A percentile compares a stretch with the other conserved stretches of the same genome.
These are phyloP conservation scores for Clitopilus passeckerianus DNA, from an alignment of 768 basidiomycete species.

Conservation along the genomic window DNA sequence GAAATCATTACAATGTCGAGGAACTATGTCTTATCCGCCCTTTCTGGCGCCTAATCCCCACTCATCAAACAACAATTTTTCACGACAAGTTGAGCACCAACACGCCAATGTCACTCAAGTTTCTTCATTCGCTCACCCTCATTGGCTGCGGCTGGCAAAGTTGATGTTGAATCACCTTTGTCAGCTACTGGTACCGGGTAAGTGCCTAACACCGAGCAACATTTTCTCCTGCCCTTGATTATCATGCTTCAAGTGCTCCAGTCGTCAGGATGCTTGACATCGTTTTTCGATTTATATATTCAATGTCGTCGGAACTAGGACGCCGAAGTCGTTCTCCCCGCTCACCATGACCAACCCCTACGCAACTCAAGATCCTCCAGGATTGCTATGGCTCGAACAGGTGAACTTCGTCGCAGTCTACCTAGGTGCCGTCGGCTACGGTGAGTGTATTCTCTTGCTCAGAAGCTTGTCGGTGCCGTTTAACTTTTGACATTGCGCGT, in stretches of 20 bases:
- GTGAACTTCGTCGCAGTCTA: slow-evolving; percentile 1
- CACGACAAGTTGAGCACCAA: too few species aligned
- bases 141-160: not conserved
- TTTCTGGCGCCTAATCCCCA: too few species aligned
- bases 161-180: not conserved
- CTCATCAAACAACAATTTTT: too few species aligned
- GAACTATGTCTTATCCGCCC: too few species aligned
- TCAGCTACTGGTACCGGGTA: not conserved
- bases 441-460: not conserved
- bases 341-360: not conserved
- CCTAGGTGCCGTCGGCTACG: slow-evolving; percentile 1
- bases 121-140: too few species aligned
- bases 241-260: not conserved
- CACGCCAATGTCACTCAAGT: too few species aligned
- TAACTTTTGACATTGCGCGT: not conserved
- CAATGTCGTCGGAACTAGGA: not conserved
- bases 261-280: not conserved
- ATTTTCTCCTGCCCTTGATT: not conserved
- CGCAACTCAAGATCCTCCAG: not conserved
- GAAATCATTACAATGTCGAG: too few species aligned
- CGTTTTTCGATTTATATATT: not conserved
- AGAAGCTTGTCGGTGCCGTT: not conserved
- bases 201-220: not conserved
- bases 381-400: slow-evolving; percentile 1
- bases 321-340: not conserved